A percentile compares a stretch with the other conserved stretches of the same genome.
Conservation (phyloP, 2,329 filamentous ascomycete species). For the Dothistroma pini region DNA sequence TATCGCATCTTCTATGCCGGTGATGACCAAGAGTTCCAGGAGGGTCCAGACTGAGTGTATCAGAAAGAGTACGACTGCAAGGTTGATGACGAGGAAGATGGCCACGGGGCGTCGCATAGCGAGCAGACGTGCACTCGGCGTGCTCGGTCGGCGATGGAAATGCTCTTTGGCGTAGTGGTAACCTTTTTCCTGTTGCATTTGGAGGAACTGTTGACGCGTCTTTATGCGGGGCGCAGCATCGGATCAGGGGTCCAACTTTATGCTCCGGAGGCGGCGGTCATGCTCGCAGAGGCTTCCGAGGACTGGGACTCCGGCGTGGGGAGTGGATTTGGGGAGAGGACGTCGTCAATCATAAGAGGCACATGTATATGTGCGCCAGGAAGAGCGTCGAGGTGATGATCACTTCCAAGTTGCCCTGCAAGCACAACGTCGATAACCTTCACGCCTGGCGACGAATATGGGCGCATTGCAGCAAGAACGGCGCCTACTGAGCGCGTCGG, state of each 20-base stretch:
- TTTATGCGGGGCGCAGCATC: background rate
- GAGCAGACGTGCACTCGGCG: background rate
- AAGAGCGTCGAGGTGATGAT: too few species aligned
- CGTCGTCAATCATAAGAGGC: background rate
- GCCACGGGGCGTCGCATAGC: conserved; percentile 59
- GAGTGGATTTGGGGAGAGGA: background rate
- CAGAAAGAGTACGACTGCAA: conserved; percentile 61
- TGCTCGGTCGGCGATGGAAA: background rate
- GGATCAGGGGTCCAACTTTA: background rate
- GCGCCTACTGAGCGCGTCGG: too few species aligned
- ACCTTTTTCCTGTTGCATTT: background rate
- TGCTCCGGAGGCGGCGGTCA: background rate
- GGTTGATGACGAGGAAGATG: conserved; percentile 62
- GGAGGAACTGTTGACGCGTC: background rate
- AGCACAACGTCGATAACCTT: too few species aligned
- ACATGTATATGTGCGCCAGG: too few species aligned
- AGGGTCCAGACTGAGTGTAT: conserved; percentile 68
- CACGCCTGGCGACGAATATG: too few species aligned
- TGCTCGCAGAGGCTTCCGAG: too few species aligned
- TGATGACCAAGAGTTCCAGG: conserved; percentile 64
- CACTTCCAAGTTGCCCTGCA: too few species aligned
- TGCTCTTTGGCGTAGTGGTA: background rate
- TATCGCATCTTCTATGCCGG: conserved; percentile 65
- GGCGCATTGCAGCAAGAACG: too few species aligned
- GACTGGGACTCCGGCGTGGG: too few species aligned